phyloP scores from a whole-genome alignment of 2,329 filamentous ascomycete species.

The Neofusicoccum umdonicola region DNA sequence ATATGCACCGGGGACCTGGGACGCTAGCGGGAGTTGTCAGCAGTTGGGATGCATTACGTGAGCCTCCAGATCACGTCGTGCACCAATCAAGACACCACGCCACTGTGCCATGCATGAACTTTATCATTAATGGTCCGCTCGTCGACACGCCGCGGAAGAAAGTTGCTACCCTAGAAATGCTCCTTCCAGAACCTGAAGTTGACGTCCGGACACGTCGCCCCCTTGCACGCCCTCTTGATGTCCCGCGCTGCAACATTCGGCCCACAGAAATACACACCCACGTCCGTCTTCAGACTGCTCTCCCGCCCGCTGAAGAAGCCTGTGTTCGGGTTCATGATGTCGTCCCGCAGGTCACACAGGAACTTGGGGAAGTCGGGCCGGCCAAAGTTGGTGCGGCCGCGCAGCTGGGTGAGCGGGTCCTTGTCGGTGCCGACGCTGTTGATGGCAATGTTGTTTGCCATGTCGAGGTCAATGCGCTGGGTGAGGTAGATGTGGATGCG shows the following conservation, averaged over 20 bases:
- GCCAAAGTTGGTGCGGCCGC: conserved; percentile 88
- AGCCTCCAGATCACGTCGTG: too few species aligned
- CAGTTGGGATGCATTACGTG: too few species aligned
- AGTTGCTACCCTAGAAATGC: conserved; percentile 54
- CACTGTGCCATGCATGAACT: too few species aligned
- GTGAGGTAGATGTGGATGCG: conserved; percentile 98
- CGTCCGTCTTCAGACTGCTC: conserved; percentile 72
- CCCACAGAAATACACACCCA: conserved; percentile 98
- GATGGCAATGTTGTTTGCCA: conserved; percentile 91
- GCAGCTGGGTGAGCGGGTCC: conserved; percentile 90
- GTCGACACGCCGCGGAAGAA: too few species aligned
- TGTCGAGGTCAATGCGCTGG: conserved; percentile 87
- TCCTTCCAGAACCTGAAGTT: conserved; percentile 99
- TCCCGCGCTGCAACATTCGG: conserved; percentile 76
- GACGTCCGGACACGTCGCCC: conserved; percentile 72
- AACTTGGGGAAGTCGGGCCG: conserved; percentile 83
- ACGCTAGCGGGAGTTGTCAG: too few species aligned
- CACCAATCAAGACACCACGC: too few species aligned
- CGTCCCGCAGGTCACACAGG: conserved; percentile 80
- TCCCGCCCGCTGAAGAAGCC: conserved; percentile 85
- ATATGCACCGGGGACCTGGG: too few species aligned
- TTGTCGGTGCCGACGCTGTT: conserved; percentile 86
- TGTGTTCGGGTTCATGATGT: conserved; percentile 67
- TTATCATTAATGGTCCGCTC: too few species aligned
- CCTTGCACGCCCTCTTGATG: conserved; percentile 78